phyloP scores from a whole-genome alignment of 495 filamentous ascomycete genomes.

The Antarctomyces pellizariae region DNA sequence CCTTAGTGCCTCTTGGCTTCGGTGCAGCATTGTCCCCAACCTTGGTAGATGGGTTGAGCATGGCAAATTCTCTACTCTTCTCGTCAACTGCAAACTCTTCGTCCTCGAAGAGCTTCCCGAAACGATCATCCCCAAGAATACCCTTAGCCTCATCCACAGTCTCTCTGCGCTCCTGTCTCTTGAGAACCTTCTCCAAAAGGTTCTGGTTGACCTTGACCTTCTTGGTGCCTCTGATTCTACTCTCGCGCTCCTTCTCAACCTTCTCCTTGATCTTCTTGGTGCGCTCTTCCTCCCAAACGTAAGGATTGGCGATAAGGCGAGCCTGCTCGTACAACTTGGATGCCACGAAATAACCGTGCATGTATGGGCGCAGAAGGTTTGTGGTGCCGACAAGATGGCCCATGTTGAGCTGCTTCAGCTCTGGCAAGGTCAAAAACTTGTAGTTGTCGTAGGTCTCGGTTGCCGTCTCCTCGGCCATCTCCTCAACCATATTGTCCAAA shows the following conservation, averaged over 20 bases:
- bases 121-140: conserved; percentile 63
- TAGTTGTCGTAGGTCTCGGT: conserved; percentile 90
- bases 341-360: conserved; percentile 96
- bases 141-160: conserved; percentile 33
- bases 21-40: conserved; percentile 11
- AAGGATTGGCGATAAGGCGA: conserved; percentile 74
- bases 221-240: conserved; percentile 75
- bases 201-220: conserved; percentile 84
- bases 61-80: conserved; percentile 60
- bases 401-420: conserved; percentile 58
- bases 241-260: conserved; percentile 83
- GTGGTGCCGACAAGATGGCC: conserved; percentile 74
- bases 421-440: conserved; percentile 79
- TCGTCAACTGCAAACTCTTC: conserved; percentile 86
- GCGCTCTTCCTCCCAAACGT: conserved; percentile 73
- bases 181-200: conserved; percentile 63
- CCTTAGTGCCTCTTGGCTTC: conserved; percentile 7
- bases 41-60: conserved; percentile 61
- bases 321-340: conserved; percentile 87
- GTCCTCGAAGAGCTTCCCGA: conserved; percentile 74
- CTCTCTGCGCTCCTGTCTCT: conserved; percentile 58
- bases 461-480: conserved; percentile 64
- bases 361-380: conserved; percentile 73
- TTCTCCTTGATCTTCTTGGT: conserved; percentile 72
- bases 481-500: conserved; percentile 90